Evolutionary conservation across 768 basidiomycete species (phyloP), one percentile per base, ranked within the genome.

Genomic region (Lentinula boryana): DNA sequence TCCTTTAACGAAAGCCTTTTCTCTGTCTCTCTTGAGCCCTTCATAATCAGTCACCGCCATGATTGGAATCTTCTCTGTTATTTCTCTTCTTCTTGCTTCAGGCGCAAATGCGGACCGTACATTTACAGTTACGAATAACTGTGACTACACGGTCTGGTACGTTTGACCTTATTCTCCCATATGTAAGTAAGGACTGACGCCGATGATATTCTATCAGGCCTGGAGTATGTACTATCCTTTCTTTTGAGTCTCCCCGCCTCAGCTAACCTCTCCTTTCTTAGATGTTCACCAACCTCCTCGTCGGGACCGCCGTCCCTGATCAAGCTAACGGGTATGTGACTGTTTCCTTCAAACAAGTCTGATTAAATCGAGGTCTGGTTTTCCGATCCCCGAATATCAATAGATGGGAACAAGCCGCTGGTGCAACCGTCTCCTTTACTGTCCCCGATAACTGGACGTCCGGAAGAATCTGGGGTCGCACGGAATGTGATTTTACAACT

Each of bases 401-500:
- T 31, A 74, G 71, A 12, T 74, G 72, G 73, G 67, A 72, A 63
- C 69, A 70, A 18, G 51, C 56, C n/a, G 63, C 75, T 0, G 68
- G 62, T 40, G 65, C 72, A 15, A 38, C 65, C 1, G 74, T 75
- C 21, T 66, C 68, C 18, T 77, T 80, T 68, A 63, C 66, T 18
- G 81, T 85, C 35, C 84, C 83, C 4, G 77, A 81, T 62, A 72
- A 78, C 63, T 85, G 84, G 84, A 77, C 72, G 44, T 64, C 70
- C 35, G 70, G 70, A 12, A 56, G 69, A 55, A 66, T 80, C 56
- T 80, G 78, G 79, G 87, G 73, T 50, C 80, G 86, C 31, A 81
- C 83, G 18, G 70, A 86, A 66, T 89, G 88, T 64, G 73, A 88
- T 70, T 89, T 89, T 67, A 73, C 70, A 56, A 72, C 63, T 44